These are phyloP conservation scores for Purpureocillium takamizusanense DNA, from an alignment of 2,329 filamentous ascomycete genomes.

Conservation along the genomic window DNA sequence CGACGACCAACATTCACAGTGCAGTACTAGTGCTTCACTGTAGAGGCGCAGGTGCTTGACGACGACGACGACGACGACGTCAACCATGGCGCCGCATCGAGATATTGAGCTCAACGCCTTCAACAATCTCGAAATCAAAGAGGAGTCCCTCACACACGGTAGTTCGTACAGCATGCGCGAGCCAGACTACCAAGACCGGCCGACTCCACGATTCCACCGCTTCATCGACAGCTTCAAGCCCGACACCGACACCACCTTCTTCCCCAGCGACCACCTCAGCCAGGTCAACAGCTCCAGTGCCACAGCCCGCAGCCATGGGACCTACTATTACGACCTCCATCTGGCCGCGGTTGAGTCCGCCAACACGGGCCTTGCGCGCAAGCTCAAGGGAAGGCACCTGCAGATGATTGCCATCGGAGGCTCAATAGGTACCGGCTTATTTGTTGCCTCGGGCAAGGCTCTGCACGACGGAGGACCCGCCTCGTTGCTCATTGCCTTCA, in stretches of 20 bases:
- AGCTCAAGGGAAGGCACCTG: slow-evolving; percentile 74
- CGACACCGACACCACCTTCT: slow-evolving; percentile 42
- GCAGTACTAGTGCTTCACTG: background rate
- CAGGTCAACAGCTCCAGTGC: slow-evolving; percentile 18
- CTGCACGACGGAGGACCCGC: slow-evolving; percentile 68
- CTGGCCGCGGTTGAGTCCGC: slow-evolving; percentile 64
- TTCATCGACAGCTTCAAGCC: slow-evolving; percentile 56
- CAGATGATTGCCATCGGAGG: slow-evolving; percentile 98
- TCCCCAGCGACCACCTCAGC: slow-evolving; percentile 32
- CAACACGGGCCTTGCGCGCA: slow-evolving; percentile 64
- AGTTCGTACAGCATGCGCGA: slow-evolving; percentile 44
- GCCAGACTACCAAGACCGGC: slow-evolving; percentile 31
- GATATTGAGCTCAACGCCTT: slow-evolving; percentile 49
- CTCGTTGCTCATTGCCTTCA: slow-evolving; percentile 68
- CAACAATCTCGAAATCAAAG: slow-evolving; percentile 46
- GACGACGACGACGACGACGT: slow-evolving; percentile 24
- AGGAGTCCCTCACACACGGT: slow-evolving; percentile 43
- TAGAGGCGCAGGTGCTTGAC: background rate
- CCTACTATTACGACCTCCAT: slow-evolving; percentile 46
- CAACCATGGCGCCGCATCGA: slow-evolving; percentile 28
- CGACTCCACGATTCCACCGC: slow-evolving; percentile 26
- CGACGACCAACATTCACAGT: background rate
- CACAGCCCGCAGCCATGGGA: slow-evolving; percentile 15
- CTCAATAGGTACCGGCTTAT: slow-evolving; percentile 82
- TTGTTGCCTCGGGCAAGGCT: slow-evolving; percentile 71